These are phyloP conservation scores for Colletotrichum gloeosporioides DNA, from an alignment of 2,329 filamentous ascomycete species.

Conservation along the genomic window DNA sequence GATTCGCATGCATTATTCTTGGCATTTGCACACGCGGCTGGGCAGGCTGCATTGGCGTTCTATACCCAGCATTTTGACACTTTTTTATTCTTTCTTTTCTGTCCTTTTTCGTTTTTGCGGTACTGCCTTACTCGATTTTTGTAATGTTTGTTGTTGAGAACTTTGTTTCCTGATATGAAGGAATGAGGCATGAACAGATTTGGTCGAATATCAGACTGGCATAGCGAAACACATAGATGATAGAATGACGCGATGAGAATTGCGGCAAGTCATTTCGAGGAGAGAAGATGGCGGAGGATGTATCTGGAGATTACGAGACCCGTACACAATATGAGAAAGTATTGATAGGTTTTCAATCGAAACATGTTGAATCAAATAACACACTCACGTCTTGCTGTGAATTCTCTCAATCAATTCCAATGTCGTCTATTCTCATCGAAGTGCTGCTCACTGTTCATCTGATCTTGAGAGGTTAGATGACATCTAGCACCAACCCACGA, in stretches of 20 bases:
- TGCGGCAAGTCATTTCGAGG: neutral
- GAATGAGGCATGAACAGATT: neutral
- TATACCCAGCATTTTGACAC: conserved; percentile 22
- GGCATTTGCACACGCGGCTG: conserved; percentile 20
- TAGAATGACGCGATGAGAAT: conserved; percentile 4
- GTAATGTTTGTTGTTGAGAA: conserved; percentile 5
- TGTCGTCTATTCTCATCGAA: neutral
- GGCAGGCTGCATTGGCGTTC: conserved; percentile 15
- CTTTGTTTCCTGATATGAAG: neutral
- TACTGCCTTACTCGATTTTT: neutral
- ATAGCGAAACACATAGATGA: conserved; percentile 12
- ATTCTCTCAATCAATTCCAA: rapidly evolving
- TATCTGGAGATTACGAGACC: neutral
- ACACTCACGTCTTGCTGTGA: neutral
- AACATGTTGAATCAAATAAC: neutral
- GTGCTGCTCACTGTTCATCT: neutral
- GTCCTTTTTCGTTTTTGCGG: neutral
- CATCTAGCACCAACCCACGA: neutral
- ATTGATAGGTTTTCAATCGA: neutral
- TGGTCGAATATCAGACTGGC: conserved; percentile 13
- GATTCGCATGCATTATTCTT: neutral
- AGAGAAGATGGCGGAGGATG: neutral
- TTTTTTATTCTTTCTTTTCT: neutral
- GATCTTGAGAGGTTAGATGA: neutral
- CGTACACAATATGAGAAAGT: neutral